Evolutionary conservation across 192 early-diverging fungal genomes (phyloP), one percentile per base, ranked within the genome.

Genomic region (Jimgerdemannia lactiflua): DNA sequence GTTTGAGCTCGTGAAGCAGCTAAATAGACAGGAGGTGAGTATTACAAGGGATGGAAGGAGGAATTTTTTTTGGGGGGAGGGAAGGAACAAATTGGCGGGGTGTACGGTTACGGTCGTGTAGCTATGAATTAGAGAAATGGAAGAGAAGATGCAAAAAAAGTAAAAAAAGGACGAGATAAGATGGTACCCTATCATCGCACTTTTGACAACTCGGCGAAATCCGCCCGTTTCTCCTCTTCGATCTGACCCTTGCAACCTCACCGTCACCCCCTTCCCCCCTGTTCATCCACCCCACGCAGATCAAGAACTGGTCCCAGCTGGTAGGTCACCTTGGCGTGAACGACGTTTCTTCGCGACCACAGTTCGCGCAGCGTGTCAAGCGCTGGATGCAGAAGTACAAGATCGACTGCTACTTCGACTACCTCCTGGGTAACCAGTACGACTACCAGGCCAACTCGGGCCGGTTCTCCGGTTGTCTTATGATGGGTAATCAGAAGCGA

Each of bases 321-420:
- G 81, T 82, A 42, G 81, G 81, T n/a, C 74, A 82, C 29, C 69
- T 82, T 11, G 81, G 81, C 10, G 63, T 78, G 44, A 64, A 77
- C 6, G 81, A 82, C 44, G 79, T 78, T 63, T 42, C 75, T 3
- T 75, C 76, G 2, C 70, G 81, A 7, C 81, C 81, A 1, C 81
- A 82, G 20, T 82, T 82, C 76, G 81, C 81, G 3, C 81, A 82
- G 43, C 70, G 81, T 19, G 77, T 82, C 9, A 82, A 82, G n/a
- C 71, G 81, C 29, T 82, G 81, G 81, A 82, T 82, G 81, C 77
- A 78, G 42, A 78, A 78, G 63, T 82, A 82, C 64, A 82, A 82
- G 17, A 82, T 82, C 20, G 81, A 82, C 41, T 78, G 75, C 8
- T 82, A 82, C 44, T 82, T 82, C 74, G 81, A 82, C 63, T 82